Base-by-base conservation (phyloP, 1,139 yeast species). In the Geotrichum klebahnii region DNA sequence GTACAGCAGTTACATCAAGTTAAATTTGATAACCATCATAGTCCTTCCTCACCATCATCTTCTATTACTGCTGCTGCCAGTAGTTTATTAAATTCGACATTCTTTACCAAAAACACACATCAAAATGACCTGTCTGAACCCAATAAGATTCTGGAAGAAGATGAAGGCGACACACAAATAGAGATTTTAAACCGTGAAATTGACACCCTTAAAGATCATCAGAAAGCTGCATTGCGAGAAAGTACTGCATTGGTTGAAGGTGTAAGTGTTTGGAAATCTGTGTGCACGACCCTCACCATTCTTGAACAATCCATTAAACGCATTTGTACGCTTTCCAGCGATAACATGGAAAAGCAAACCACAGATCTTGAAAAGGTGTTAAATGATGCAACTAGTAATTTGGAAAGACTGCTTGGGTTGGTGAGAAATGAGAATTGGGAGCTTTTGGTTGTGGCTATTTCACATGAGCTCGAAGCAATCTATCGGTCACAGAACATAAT, bases 171-270 rank as follows among this genome's bases (percentile, higher is more conserved):
- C 32, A n/a, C 42, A 3, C 48, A 53, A 33, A 26, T 51, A 8
- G 63, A 59, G 17, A 50, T 43, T 2, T 41, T 43, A n/a, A 39
- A 42, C 12, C 53, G 55, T 2, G 59, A 61, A 41, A 44, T 55
- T n/a, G 61, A 55, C n/a, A 59, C 58, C 8, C 49, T 54, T 22
- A 32, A 51, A 19, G 57, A 53, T 19, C 54, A 53, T 39, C 53
- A 51, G 8, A 50, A 50, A n/a, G 42, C 38, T 10, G 54, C 57
- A 3, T 42, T 45, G 22, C 38, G 50, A 19, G 60, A 59, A 37
- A 52, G 53, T 23, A 39, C 38, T 3, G 67, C 67, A 1, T 57
- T 62, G 5, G 37, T 33, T 23, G 62, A 60, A 26, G 68, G 67
- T 5, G 19, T 49, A 6, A 57, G 53, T 6, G 57, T 64, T 26